Base-by-base conservation (phyloP, 2,329 filamentous ascomycete genomes). In the Ophiostoma piceae region DNA sequence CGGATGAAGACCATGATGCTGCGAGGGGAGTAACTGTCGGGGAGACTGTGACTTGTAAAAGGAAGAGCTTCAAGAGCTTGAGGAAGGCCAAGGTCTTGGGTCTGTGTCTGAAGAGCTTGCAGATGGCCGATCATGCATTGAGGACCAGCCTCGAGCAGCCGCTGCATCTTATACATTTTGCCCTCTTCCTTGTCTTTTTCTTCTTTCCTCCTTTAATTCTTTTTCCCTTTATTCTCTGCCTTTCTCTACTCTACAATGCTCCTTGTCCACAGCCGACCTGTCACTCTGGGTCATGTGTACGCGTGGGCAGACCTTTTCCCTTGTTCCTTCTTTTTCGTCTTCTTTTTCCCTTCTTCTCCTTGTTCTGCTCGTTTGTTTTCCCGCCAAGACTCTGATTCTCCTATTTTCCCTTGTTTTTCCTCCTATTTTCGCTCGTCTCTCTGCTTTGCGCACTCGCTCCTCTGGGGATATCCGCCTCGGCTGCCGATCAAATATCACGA, bases 391-490 rank as follows among this genome's bases (percentile, higher is more conserved):
- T 39, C 7, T 39, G 9, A 12, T 62, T 39, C 7, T 39, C 22
- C n/a, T 32, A 11, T 12, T 65, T 39, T 16, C 35, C 6, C 8
- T 65, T 19, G 35, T 19, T 37, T 5, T 65, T 7, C 14, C 29
- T 64, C 16, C 2, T 7, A 35, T 64, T 29, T 32, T 64, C 3
- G 14, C 60, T 64, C 16, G 35, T 35, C 29, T 64, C 16, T 64
- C 9, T 65, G 8, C 12, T 39, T 39, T 65, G 2, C 12, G 12
- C 95, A 29, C 14, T 14, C 6, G 9, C 9, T 32, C 11, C 11
- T 19, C 57, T 32, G n/a, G n/a, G 14, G 26, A 32, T 62, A 35
- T 32, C 57, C 26, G 57, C 26, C 26, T 62, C 26, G 57, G 57
- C 5, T 32, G 57, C 26, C 57, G 57, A 62, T 62, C 57, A 26